phyloP scores from a whole-genome alignment of 805 yeast genomes.

The Wickerhamiella shivajii region DNA sequence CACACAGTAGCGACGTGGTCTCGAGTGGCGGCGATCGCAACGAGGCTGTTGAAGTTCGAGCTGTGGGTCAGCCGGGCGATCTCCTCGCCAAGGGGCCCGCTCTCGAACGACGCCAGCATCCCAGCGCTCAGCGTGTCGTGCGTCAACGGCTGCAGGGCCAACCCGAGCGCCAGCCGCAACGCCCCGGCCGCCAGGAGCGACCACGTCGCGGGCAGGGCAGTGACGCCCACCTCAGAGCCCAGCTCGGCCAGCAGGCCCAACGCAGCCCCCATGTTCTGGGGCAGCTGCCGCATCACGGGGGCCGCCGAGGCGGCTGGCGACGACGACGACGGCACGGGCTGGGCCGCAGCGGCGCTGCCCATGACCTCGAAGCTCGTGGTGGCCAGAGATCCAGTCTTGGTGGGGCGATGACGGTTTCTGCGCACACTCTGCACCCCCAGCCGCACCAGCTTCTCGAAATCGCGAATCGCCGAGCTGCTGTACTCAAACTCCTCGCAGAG shows the following conservation, averaged over 20 bases:
- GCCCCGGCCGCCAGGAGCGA: constrained; percentile 6
- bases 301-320: no score
- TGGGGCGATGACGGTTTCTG: constrained; percentile 42
- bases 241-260: no score
- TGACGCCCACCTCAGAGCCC: no score
- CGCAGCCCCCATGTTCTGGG: no score
- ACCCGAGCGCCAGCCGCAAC: constrained; percentile 6
- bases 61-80: constrained; percentile 3
- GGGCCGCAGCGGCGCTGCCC: no score
- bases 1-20: constrained; percentile 2
- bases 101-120: constrained; percentile 2
- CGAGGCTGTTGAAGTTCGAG: not conserved
- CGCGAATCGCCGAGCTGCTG: constrained; percentile 40
- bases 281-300: no score
- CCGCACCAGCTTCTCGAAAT: constrained; percentile 77
- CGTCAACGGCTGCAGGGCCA: not conserved
- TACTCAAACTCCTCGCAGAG: constrained; percentile 67
- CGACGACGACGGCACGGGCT: no score
- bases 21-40: constrained; percentile 3
- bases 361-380: no score
- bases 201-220: no score
- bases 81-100: constrained; percentile 8
- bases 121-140: not conserved
- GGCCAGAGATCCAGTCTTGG: no score
- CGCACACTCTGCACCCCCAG: constrained; percentile 91